phyloP scores from a whole-genome alignment of 2,329 filamentous ascomycete genomes.

The Fusarium begoniae region DNA sequence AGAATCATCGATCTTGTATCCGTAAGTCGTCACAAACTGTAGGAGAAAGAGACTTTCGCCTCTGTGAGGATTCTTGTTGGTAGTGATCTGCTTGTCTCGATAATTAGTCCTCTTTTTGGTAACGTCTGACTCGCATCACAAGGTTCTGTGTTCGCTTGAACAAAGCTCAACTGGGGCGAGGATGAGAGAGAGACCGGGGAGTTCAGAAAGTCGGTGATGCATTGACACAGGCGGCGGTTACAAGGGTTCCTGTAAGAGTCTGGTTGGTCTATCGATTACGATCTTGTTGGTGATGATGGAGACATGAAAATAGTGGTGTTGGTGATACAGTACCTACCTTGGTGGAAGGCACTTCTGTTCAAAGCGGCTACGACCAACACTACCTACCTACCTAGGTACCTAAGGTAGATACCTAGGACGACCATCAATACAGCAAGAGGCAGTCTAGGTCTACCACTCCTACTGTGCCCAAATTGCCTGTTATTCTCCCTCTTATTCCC shows the following conservation, averaged over 20 bases:
- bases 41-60: background rate
- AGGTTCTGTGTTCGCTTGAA: background rate
- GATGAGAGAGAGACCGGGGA: background rate
- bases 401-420: too few species aligned
- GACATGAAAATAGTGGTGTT: slow-evolving; percentile 3
- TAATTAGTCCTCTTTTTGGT: background rate
- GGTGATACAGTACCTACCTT: background rate
- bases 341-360: background rate
- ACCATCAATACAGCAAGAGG: background rate
- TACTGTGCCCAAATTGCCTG: background rate
- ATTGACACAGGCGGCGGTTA: background rate
- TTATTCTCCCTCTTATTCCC: background rate
- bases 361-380: slow-evolving; percentile 20
- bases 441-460: background rate
- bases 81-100: background rate
- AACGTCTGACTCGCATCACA: background rate
- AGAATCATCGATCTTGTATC: slow-evolving; percentile 4
- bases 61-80: background rate
- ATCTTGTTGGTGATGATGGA: slow-evolving; percentile 25
- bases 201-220: slow-evolving; percentile 4
- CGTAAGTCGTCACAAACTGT: background rate
- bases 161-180: background rate
- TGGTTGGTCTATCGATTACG: slow-evolving; percentile 19
- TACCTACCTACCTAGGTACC: background rate
- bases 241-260: background rate